phyloP scores from a whole-genome alignment of 345 rosid species.

The Bruguiera sexangula region DNA sequence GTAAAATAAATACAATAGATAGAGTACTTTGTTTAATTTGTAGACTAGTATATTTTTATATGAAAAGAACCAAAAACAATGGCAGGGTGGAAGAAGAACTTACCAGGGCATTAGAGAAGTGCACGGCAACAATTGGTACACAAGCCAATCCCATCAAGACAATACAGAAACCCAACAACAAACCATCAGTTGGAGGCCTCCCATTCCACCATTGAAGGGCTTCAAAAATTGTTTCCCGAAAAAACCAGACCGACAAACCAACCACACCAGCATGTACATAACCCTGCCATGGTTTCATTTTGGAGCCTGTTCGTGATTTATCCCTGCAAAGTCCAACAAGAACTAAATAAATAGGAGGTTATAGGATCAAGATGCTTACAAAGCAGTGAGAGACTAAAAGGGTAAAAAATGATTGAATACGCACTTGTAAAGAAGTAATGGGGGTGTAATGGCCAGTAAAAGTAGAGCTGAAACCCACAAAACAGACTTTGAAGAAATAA shows the following conservation, averaged over 20 bases:
- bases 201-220: constrained; percentile 98
- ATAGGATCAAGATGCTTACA: not conserved
- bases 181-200: constrained; percentile 88
- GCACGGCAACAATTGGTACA: constrained; percentile 81
- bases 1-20: not conserved
- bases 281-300: constrained; percentile 99
- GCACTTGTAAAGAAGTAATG: constrained; percentile 90
- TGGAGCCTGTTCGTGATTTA: constrained; percentile 70
- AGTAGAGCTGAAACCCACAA: constrained; percentile 87
- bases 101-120: constrained; percentile 94
- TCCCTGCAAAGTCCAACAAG: constrained; percentile 56
- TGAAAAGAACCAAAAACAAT: not conserved
- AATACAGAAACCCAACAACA: constrained; percentile 87
- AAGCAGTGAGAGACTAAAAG: not conserved
- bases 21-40: not conserved
- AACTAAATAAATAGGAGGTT: not conserved
- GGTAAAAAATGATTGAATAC: constrained; percentile 11
- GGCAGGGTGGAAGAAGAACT: constrained; percentile 8
- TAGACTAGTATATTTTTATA: not conserved
- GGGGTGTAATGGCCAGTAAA: constrained; percentile 83
- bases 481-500: constrained; percentile 75
- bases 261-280: constrained; percentile 80
- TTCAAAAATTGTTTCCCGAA: constrained; percentile 95
- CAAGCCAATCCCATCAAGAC: constrained; percentile 83
- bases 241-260: constrained; percentile 84